Conservation (phyloP, 1,139 yeast species). For the Arxiozyma telluris region DNA sequence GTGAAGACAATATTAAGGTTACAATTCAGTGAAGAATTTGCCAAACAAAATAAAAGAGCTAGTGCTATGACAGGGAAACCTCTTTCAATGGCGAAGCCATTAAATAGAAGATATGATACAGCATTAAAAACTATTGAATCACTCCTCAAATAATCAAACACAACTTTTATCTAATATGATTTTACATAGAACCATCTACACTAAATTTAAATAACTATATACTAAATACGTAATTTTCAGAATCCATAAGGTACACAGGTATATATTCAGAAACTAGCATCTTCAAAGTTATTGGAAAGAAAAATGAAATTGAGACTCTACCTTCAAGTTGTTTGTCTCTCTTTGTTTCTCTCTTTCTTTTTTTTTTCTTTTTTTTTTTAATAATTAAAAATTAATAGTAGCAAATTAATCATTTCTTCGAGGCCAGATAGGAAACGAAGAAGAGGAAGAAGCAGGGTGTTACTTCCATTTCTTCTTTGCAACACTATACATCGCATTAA, state of each 20-base stretch:
- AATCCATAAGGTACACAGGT: neutral
- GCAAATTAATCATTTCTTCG: too few relatives aligned
- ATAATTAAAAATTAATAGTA: too few relatives aligned
- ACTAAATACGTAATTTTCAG: neutral
- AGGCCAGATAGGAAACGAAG: too few relatives aligned
- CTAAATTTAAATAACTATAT: too few relatives aligned
- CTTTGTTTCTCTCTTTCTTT: too few relatives aligned
- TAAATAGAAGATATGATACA: slow-evolving; percentile 3
- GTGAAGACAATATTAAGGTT: slow-evolving; percentile 37
- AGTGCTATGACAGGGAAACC: slow-evolving; percentile 4
- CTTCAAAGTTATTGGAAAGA: too few relatives aligned
- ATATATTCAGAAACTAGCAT: neutral
- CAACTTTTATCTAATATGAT: neutral
- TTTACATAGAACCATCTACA: neutral
- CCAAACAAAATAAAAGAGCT: slow-evolving; percentile 18
- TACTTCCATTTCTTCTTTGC: too few relatives aligned
- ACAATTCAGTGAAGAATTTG: slow-evolving; percentile 39
- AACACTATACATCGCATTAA: too few relatives aligned
- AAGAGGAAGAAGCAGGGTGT: too few relatives aligned
- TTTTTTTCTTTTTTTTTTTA: too few relatives aligned
- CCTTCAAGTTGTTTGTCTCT: too few relatives aligned
- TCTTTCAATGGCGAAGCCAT: neutral
- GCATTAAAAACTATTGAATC: neutral
- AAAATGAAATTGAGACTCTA: too few relatives aligned
- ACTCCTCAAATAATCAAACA: neutral